These are phyloP conservation scores for Gaeumannomyces tritici DNA, from an alignment of 2,329 filamentous ascomycete species.

Conservation along the genomic window DNA sequence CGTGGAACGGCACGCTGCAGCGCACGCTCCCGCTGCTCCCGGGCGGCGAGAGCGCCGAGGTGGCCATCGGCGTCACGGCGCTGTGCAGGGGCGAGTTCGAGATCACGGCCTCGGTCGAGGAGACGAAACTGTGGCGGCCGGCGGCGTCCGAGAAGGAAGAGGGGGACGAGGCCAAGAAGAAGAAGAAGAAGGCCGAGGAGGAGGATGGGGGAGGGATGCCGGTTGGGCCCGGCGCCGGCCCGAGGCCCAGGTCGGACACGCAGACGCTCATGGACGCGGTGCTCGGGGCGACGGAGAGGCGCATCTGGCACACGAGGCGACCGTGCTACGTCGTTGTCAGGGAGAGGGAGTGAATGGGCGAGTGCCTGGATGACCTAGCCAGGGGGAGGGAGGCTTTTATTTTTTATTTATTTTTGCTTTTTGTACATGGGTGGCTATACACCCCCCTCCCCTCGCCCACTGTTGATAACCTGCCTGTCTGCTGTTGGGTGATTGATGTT, in stretches of 20 bases:
- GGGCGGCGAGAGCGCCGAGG: constrained; percentile 45
- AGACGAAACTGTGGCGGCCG: constrained; percentile 49
- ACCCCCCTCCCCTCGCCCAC: background rate
- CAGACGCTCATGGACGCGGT: constrained; percentile 48
- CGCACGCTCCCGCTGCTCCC: constrained; percentile 58
- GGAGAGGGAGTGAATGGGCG: constrained; percentile 23
- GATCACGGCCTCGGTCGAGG: constrained; percentile 71
- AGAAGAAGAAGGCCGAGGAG: constrained; percentile 3
- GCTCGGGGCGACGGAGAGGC: constrained; percentile 48
- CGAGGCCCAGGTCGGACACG: constrained; percentile 39
- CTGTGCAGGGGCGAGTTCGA: constrained; percentile 78
- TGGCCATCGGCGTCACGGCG: constrained; percentile 61
- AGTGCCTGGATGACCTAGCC: too few relatives aligned
- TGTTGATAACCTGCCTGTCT: background rate
- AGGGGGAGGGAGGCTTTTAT: too few relatives aligned
- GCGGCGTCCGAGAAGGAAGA: background rate
- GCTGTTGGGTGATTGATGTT: background rate
- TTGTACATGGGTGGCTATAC: background rate
- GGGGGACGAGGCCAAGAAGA: constrained; percentile 11
- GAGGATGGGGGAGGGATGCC: constrained; percentile 15
- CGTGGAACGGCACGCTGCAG: constrained; percentile 79
- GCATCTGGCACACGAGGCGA: constrained; percentile 55
- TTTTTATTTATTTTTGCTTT: too few relatives aligned
- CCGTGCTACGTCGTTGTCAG: constrained; percentile 44
- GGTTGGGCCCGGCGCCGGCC: constrained; percentile 1